Percentiles rank a stretch among this genome's conserved stretches.
Conservation (phyloP, 1,139 yeast species). For the Yamadazyma jaroonii region DNA sequence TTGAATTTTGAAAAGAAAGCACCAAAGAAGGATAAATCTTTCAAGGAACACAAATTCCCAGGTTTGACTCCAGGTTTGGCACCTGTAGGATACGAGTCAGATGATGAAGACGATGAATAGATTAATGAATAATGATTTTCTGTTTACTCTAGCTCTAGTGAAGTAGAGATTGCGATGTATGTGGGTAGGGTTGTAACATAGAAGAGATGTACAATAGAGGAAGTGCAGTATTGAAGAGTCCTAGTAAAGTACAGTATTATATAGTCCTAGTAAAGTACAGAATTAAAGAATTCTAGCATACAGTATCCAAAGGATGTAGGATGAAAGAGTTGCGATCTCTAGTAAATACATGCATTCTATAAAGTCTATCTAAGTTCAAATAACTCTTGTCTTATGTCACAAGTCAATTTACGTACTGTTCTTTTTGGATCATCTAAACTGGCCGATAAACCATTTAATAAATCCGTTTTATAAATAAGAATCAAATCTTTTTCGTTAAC, state of each 20-base stretch:
- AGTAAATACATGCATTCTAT: background rate
- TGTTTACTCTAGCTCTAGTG: too few relatives aligned
- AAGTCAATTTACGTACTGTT: constrained; percentile 68
- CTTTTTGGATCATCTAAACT: constrained; percentile 77
- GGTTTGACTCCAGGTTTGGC: constrained; percentile 93
- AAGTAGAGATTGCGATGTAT: too few relatives aligned
- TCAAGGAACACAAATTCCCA: constrained; percentile 49
- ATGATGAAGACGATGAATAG: constrained; percentile 25
- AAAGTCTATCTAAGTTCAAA: constrained; percentile 44
- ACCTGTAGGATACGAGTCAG: constrained; percentile 67
- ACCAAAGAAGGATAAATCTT: constrained; percentile 33
- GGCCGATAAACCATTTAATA: constrained; percentile 46
- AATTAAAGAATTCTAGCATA: too few relatives aligned
- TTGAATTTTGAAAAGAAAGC: constrained; percentile 15
- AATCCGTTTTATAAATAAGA: constrained; percentile 48
- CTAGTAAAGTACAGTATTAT: too few relatives aligned
- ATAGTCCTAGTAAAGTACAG: too few relatives aligned
- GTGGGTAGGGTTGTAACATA: too few relatives aligned
- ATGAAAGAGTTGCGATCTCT: too few relatives aligned
- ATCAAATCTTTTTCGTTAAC: constrained; percentile 38
- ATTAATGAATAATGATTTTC: constrained; percentile 1
- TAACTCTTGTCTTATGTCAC: constrained; percentile 74
- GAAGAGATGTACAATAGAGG: too few relatives aligned
- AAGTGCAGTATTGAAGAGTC: too few relatives aligned
- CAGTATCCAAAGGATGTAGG: background rate